Conservation (phyloP, 2,329 filamentous ascomycete species). For the Lojkania enalia region DNA sequence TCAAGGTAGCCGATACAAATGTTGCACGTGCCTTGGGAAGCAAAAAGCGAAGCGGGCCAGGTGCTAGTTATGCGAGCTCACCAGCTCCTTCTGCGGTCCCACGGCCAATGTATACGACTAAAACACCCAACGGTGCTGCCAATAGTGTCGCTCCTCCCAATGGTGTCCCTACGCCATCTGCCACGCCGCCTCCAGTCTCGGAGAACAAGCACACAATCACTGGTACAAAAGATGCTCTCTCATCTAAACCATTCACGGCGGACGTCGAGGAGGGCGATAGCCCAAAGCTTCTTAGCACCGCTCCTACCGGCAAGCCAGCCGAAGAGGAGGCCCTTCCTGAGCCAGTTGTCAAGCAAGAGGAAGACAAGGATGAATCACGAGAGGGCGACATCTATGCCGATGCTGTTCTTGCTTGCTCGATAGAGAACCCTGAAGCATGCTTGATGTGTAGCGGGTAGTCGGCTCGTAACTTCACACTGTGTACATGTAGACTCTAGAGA, state of each 20-base stretch:
- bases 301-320: slow-evolving; percentile 63
- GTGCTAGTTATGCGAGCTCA: slow-evolving; percentile 47
- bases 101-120: slow-evolving; percentile 67
- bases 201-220: slow-evolving; percentile 47
- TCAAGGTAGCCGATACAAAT: slow-evolving; percentile 83
- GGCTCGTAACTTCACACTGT: too few relatives aligned
- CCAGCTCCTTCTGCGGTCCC: slow-evolving; percentile 63
- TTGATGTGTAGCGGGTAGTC: slow-evolving; percentile 95
- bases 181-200: slow-evolving; percentile 63
- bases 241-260: slow-evolving; percentile 72
- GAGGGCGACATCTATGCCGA: slow-evolving; percentile 96
- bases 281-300: slow-evolving; percentile 74
- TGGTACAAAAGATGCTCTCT: slow-evolving; percentile 61
- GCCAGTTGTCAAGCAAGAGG: slow-evolving; percentile 64
- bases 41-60: slow-evolving; percentile 71
- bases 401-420: slow-evolving; percentile 89
- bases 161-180: slow-evolving; percentile 69
- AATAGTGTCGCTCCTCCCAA: slow-evolving; percentile 48
- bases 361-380: slow-evolving; percentile 73
- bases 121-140: slow-evolving; percentile 50
- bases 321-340: slow-evolving; percentile 64
- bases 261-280: slow-evolving; percentile 77
- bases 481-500: slow-evolving; percentile 16
- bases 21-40: slow-evolving; percentile 64
- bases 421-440: slow-evolving; percentile 94